phyloP scores from a whole-genome alignment of 1,139 yeast species.

The Kodamaea derodonti region DNA sequence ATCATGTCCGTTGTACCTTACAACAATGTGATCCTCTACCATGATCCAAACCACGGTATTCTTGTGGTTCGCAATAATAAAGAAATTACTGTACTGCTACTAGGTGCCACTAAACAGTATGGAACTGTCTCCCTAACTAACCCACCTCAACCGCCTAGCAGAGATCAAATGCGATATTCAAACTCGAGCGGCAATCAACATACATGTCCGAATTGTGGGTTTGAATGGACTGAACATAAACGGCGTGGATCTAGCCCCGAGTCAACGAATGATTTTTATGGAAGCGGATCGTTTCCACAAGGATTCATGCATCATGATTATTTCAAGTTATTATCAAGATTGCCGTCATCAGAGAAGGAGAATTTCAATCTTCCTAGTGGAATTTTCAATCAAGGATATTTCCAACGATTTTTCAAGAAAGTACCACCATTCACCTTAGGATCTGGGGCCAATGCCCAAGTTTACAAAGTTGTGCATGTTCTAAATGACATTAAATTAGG shows the following conservation, averaged over 20 bases:
- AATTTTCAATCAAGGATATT: constrained; percentile 71
- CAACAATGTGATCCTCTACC: constrained; percentile 32
- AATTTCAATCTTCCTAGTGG: constrained; percentile 28
- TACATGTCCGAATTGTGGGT: constrained; percentile 46
- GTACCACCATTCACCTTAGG: constrained; percentile 50
- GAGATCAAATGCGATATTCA: no score
- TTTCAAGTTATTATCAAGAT: constrained; percentile 33
- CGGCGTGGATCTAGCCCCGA: constrained; percentile 2
- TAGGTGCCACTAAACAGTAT: constrained; percentile 6
- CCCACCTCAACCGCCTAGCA: no score
- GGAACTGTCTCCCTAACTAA: background rate
- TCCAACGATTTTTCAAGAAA: constrained; percentile 59
- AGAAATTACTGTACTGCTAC: constrained; percentile 37
- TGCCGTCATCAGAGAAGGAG: constrained; percentile 15
- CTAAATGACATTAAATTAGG: constrained; percentile 72
- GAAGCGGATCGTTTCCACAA: constrained; percentile 7
- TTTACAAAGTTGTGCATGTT: constrained; percentile 76
- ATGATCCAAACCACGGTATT: constrained; percentile 38
- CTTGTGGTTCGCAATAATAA: constrained; percentile 42
- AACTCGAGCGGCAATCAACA: constrained; percentile 4
- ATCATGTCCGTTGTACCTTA: constrained; percentile 44
- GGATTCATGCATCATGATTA: constrained; percentile 39
- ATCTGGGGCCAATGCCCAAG: constrained; percentile 81
- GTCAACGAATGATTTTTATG: background rate
- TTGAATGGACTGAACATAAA: constrained; percentile 17